Percentiles rank a stretch among this genome's conserved stretches.
Evolutionary conservation across 2,329 filamentous ascomycete species (phyloP).

Genomic region (Aspergillus hortae): DNA sequence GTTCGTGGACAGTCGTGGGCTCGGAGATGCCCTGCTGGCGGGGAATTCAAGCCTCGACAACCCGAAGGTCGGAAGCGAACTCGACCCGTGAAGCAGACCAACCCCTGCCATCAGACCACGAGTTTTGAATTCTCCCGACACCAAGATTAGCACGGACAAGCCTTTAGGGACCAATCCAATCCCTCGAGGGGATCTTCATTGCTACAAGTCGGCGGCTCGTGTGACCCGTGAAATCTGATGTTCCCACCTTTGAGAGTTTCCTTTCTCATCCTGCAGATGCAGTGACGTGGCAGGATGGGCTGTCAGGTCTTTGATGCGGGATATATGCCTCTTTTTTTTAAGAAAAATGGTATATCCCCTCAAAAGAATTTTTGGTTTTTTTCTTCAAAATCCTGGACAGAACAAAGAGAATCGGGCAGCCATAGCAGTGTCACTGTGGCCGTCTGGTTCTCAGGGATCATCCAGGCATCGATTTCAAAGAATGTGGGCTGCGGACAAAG

Average conservation of each 20-base stretch:
- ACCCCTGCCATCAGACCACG: slow-evolving; percentile 7
- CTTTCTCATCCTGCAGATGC: slow-evolving; percentile 9
- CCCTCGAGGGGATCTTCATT: slow-evolving; percentile 35
- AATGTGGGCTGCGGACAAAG: slow-evolving; percentile 6
- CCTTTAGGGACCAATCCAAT: slow-evolving; percentile 39
- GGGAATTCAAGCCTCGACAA: slow-evolving; percentile 38
- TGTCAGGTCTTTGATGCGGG: slow-evolving; percentile 3
- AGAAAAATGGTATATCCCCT: neutral
- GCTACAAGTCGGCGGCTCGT: slow-evolving; percentile 40
- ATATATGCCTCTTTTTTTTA: slow-evolving; percentile 3
- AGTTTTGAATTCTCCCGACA: slow-evolving; percentile 14
- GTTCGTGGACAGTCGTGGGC: neutral
- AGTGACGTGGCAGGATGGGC: slow-evolving; percentile 11
- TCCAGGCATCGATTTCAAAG: slow-evolving; percentile 22
- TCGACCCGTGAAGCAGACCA: slow-evolving; percentile 27
- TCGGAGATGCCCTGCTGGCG: neutral
- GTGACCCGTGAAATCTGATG: slow-evolving; percentile 27
- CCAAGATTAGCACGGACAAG: slow-evolving; percentile 31
- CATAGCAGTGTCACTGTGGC: neutral
- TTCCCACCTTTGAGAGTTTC: slow-evolving; percentile 14
- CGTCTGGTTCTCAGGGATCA: slow-evolving; percentile 15
- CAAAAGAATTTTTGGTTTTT: neutral
- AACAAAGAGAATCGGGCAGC: neutral
- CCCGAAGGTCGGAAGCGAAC: slow-evolving; percentile 30
- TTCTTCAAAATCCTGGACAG: neutral